phyloP scores from a whole-genome alignment of 139 green algal species.

The Auxenochlorella pyrenoidosa region DNA sequence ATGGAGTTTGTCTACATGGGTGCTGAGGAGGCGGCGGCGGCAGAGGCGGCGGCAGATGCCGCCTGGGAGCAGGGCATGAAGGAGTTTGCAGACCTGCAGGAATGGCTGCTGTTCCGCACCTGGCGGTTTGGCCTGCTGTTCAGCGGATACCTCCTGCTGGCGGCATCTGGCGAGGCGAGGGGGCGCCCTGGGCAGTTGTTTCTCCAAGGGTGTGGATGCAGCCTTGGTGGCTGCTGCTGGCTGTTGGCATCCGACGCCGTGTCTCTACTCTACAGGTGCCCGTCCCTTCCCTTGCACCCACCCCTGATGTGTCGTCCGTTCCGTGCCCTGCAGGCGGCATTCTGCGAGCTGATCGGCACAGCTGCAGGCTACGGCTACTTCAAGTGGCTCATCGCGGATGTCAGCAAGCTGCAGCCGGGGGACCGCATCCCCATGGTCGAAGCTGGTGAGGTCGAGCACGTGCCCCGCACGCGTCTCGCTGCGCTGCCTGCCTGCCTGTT shows the following conservation, averaged over 20 bases:
- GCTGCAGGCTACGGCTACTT: slow-evolving; percentile 67
- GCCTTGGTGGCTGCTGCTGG: not conserved
- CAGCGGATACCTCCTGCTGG: slow-evolving; percentile 70
- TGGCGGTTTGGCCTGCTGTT: slow-evolving; percentile 67
- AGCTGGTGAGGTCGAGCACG: slow-evolving; percentile 23
- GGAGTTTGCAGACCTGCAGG: slow-evolving; percentile 73
- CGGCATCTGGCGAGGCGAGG: slow-evolving; percentile 50
- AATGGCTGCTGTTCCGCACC: slow-evolving; percentile 60
- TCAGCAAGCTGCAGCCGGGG: slow-evolving; percentile 56
- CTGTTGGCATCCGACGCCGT: no score
- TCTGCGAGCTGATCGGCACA: slow-evolving; percentile 62
- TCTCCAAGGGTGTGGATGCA: not conserved
- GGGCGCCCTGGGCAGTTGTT: not conserved
- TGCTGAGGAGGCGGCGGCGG: not conserved
- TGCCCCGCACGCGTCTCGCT: no score
- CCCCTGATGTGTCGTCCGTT: not conserved
- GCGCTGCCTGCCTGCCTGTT: no score
- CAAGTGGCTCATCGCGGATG: slow-evolving; percentile 59
- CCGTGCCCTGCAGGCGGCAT: slow-evolving; percentile 43
- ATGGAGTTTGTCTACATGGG: slow-evolving; percentile 29
- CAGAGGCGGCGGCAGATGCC: slow-evolving; percentile 15
- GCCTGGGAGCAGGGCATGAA: slow-evolving; percentile 30
- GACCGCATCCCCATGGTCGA: slow-evolving; percentile 59
- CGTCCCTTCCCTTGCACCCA: not conserved
- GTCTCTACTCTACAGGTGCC: no score